Conservation (phyloP, 1,139 yeast genomes). For the Yamadazyma atmosphaerica region DNA sequence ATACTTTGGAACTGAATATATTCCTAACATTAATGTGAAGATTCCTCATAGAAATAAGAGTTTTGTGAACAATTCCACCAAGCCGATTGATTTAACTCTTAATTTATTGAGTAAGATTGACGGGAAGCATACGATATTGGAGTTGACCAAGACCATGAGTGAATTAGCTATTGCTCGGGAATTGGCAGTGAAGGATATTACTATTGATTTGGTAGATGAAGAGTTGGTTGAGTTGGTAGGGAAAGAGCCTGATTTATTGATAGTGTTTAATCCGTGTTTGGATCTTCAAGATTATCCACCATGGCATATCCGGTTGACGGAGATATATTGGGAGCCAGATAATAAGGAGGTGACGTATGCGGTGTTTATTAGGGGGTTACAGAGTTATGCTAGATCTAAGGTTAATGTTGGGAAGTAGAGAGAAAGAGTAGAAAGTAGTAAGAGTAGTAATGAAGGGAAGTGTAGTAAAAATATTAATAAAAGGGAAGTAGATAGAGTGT, state of each 20-base stretch:
- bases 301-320: slow-evolving; percentile 92
- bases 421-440: too few species aligned
- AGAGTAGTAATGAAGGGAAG: too few species aligned
- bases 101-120: slow-evolving; percentile 72
- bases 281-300: slow-evolving; percentile 97
- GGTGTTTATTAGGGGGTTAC: slow-evolving; percentile 81
- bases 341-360: slow-evolving; percentile 78
- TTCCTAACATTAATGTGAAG: slow-evolving; percentile 60
- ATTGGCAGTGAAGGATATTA: slow-evolving; percentile 65
- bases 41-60: slow-evolving; percentile 62
- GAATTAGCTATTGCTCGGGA: slow-evolving; percentile 67
- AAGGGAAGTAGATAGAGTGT: too few species aligned
- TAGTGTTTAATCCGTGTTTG: slow-evolving; percentile 80
- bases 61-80: slow-evolving; percentile 39
- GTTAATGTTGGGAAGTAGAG: slow-evolving; percentile 77
- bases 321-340: slow-evolving; percentile 88
- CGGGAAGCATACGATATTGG: slow-evolving; percentile 89
- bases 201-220: slow-evolving; percentile 70
- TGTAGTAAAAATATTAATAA: too few species aligned
- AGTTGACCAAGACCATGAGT: slow-evolving; percentile 82
- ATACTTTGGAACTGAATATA: slow-evolving; percentile 72
- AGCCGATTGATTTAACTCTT: slow-evolving; percentile 55
- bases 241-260: slow-evolving; percentile 83
- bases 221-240: slow-evolving; percentile 79
- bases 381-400: slow-evolving; percentile 76